Base-by-base conservation (phyloP, 106 monocot genomes). In the Chionographis japonica region DNA sequence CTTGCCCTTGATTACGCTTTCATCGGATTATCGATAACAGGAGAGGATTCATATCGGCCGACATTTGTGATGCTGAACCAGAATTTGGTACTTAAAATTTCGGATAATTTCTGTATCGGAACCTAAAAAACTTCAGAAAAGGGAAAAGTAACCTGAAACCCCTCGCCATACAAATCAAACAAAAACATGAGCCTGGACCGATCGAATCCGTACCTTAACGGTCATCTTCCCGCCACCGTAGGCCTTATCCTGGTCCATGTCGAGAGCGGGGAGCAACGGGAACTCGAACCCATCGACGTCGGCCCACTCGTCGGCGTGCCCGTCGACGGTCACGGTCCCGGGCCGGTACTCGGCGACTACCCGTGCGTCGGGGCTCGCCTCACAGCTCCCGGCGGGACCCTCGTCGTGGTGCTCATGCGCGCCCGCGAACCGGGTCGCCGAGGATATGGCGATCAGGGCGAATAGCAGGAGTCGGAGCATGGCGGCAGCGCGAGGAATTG, bases 241-340 rank as follows among this genome's bases (percentile, higher is more conserved):
- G 8, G 80, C 89, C 74, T 98, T 90, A 54, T 98, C 98, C n/a
- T 78, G 52, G 58, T 98, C 98, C 37, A 78, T 78, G 43, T 98
- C 98, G 52, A 98, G 83, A 1, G 98, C 98, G 4, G 98, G 93
- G 54, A 82, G 85, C 15, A 98, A 77, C 3, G 58, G 35, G 65
- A 90, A 79, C 67, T 98, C 85, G 40, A 77, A 72, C 2, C 78
- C 92, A 11, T 87, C 83, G 49, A 90, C 66, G 0, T 74, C 83
- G 17, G 41, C 83, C 98, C 98, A 98, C 50, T 98, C 98, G 35
- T 90, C 81, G 6, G 66, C 69, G 52, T 68, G 80, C 1, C 90
- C 98, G 60, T 98, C 98, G 55, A 98, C 68, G 49, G 90, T 90
- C 39, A 93, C 62, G 57, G 83, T 39, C 6, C 98, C 98, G 8